phyloP scores from a whole-genome alignment of 495 filamentous ascomycete species.

The Aspergillus taichungensis region DNA sequence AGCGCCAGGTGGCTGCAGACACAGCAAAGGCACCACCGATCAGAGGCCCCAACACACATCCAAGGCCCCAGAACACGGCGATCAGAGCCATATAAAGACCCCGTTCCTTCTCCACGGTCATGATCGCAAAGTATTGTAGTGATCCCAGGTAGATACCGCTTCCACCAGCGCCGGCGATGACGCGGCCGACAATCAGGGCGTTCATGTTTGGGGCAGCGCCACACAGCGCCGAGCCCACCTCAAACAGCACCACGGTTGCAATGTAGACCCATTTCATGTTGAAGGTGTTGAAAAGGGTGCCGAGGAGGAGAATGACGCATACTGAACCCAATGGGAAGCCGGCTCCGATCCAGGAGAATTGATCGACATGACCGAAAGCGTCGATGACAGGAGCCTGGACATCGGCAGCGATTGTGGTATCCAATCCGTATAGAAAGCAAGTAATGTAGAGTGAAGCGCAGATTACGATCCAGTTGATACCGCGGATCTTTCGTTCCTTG shows the following conservation, averaged over 20 bases:
- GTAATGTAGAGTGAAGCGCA: no score
- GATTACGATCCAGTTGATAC: no score
- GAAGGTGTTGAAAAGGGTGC: no score
- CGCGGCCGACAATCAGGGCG: slow-evolving; percentile 39
- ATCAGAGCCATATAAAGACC: slow-evolving; percentile 34
- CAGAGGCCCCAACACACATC: slow-evolving; percentile 30
- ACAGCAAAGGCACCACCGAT: slow-evolving; percentile 29
- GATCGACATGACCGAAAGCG: no score
- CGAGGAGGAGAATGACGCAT: no score
- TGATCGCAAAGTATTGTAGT: slow-evolving; percentile 33
- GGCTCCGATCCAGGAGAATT: no score
- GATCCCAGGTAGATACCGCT: slow-evolving; percentile 43
- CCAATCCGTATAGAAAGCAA: no score
- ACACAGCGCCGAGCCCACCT: slow-evolving; percentile 38
- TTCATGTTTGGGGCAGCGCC: slow-evolving; percentile 40
- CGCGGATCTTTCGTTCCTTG: no score
- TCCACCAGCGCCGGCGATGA: slow-evolving; percentile 29
- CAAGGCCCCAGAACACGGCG: slow-evolving; percentile 33
- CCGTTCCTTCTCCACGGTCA: slow-evolving; percentile 34
- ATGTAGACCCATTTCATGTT: slow-evolving; percentile 40
- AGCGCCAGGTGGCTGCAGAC: slow-evolving; percentile 29
- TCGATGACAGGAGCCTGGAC: no score
- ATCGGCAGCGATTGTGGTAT: no score
- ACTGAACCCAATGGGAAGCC: no score
- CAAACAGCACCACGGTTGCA: slow-evolving; percentile 32